Conservation (phyloP, 2,329 filamentous ascomycete genomes). For the Aspergillus sclerotialis region DNA sequence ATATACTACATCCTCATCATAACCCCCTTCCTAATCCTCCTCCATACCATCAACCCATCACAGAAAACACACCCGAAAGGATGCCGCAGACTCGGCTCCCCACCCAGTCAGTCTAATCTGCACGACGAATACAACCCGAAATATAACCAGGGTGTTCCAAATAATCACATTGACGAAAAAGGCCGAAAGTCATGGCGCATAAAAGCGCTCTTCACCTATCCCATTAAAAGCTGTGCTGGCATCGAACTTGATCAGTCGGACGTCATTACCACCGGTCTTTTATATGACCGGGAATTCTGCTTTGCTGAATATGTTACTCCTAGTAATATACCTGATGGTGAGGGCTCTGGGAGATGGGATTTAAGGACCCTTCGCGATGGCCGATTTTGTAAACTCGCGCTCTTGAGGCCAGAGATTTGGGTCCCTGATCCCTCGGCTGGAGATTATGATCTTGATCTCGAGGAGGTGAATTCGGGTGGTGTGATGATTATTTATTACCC, state of each 20-base stretch:
- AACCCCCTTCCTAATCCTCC: slow-evolving; percentile 5
- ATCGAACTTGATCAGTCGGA: slow-evolving; percentile 63
- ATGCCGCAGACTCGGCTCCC: slow-evolving; percentile 47
- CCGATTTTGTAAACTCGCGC: slow-evolving; percentile 57
- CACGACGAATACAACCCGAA: slow-evolving; percentile 49
- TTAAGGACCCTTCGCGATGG: slow-evolving; percentile 38
- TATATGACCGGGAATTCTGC: slow-evolving; percentile 75
- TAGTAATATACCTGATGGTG: slow-evolving; percentile 17
- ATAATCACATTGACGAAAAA: slow-evolving; percentile 21
- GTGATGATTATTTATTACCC: slow-evolving; percentile 47
- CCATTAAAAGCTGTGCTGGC: slow-evolving; percentile 73
- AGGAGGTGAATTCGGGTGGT: slow-evolving; percentile 46
- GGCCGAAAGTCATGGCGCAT: slow-evolving; percentile 40
- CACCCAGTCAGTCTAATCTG: slow-evolving; percentile 44
- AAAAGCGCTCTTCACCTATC: slow-evolving; percentile 72
- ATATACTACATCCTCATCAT: slow-evolving; percentile 1
- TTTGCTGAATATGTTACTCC: slow-evolving; percentile 59
- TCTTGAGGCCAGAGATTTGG: slow-evolving; percentile 59
- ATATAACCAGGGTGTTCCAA: slow-evolving; percentile 35
- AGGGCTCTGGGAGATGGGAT: slow-evolving; percentile 36
- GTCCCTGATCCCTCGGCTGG: slow-evolving; percentile 42
- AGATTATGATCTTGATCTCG: slow-evolving; percentile 36
- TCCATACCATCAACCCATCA: slow-evolving; percentile 4
- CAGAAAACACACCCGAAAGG: slow-evolving; percentile 30
- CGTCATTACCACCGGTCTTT: slow-evolving; percentile 62